phyloP scores from a whole-genome alignment of 1,284 basidiomycete genomes.

The Neonothopanus nambi region DNA sequence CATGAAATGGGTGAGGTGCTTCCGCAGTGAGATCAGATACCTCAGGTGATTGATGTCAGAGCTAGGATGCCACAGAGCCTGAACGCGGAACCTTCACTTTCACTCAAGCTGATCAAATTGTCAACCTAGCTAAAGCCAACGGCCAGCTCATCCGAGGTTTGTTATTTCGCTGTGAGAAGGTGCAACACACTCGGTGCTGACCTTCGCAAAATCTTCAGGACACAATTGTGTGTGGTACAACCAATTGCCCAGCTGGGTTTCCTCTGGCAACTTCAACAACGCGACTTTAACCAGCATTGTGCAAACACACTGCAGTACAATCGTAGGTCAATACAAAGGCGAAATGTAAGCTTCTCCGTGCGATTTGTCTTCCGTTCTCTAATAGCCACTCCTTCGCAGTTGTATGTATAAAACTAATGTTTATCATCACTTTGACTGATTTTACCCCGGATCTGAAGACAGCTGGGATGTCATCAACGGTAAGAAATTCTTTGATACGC shows the following conservation, averaged over 20 bases:
- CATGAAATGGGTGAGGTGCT: constrained; percentile 53
- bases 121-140: constrained; percentile 45
- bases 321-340: constrained; percentile 52
- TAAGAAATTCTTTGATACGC: constrained; percentile 18
- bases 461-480: constrained; percentile 41
- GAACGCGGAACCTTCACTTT: constrained; percentile 48
- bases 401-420: constrained; percentile 20
- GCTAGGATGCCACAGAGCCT: constrained; percentile 54
- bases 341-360: constrained; percentile 40
- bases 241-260: constrained; percentile 54
- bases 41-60: neutral
- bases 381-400: constrained; percentile 14
- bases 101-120: constrained; percentile 44
- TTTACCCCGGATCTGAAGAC: constrained; percentile 14
- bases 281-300: constrained; percentile 45
- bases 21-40: neutral
- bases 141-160: constrained; percentile 42
- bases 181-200: neutral
- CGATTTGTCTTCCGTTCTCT: constrained; percentile 10
- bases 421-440: neutral
- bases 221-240: constrained; percentile 60
- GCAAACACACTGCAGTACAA: constrained; percentile 44
- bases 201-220: constrained; percentile 22
- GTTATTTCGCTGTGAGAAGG: no score
- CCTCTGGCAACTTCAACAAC: constrained; percentile 41